These are phyloP conservation scores for Sarocladiaceae sp. DNA, from an alignment of 2,329 filamentous ascomycete genomes.

Conservation along the genomic window DNA sequence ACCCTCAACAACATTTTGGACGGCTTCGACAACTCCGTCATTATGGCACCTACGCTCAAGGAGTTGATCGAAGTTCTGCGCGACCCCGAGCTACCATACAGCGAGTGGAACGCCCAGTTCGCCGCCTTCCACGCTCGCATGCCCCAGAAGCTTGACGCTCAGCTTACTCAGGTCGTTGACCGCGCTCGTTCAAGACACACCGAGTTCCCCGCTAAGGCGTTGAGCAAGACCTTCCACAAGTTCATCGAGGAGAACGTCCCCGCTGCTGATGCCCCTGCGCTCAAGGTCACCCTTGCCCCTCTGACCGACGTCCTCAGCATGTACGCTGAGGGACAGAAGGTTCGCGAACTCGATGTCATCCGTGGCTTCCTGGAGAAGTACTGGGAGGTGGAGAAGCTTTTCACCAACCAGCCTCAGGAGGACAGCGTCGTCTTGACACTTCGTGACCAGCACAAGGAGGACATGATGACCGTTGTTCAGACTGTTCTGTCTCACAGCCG, in stretches of 20 bases:
- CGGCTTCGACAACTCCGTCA: conserved; percentile 95
- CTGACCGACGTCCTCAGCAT: conserved; percentile 70
- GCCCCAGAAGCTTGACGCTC: conserved; percentile 84
- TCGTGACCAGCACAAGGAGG: conserved; percentile 93
- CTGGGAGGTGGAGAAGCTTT: conserved; percentile 76
- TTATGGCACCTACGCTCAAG: conserved; percentile 82
- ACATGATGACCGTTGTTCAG: conserved; percentile 76
- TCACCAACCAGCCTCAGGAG: conserved; percentile 81
- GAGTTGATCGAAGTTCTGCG: conserved; percentile 87
- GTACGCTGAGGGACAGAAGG: conserved; percentile 84
- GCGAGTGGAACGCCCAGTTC: conserved; percentile 93
- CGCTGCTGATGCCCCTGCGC: conserved; percentile 62
- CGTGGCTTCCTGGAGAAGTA: conserved; percentile 74
- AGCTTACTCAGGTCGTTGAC: conserved; percentile 80
- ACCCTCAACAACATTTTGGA: conserved; percentile 82
- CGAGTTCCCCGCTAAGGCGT: conserved; percentile 88
- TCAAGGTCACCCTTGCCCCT: conserved; percentile 68
- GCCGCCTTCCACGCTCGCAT: conserved; percentile 96
- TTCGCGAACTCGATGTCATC: conserved; percentile 81
- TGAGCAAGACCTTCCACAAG: conserved; percentile 76
- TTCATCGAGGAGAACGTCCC: conserved; percentile 85
- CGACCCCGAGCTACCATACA: conserved; percentile 84
- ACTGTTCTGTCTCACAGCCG: conserved; percentile 90
- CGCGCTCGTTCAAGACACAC: conserved; percentile 67
- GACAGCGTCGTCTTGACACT: conserved; percentile 92